phyloP scores from a whole-genome alignment of 257 asterid species.

The Plantago ovata region DNA sequence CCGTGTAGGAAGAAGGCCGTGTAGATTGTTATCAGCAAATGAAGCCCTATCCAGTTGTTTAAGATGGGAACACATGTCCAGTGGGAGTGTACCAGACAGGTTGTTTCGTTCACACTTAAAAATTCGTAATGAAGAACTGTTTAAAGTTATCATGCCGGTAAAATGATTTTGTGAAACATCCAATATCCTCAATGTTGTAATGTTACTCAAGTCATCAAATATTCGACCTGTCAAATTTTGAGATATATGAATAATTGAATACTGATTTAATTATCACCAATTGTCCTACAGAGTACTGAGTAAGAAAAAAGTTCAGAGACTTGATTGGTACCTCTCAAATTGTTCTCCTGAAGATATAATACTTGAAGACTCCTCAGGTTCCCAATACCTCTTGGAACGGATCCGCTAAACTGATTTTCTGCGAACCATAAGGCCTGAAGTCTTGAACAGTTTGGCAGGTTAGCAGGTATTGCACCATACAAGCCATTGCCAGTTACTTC shows the following conservation, averaged over 20 bases:
- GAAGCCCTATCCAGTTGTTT: constrained; percentile 21
- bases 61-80: constrained; percentile 11
- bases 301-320: not conserved
- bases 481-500: not conserved
- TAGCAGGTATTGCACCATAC: constrained; percentile 4
- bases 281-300: not conserved
- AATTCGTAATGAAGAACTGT: constrained; percentile 4
- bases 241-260: not conserved
- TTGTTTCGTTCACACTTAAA: constrained; percentile 4
- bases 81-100: constrained; percentile 26
- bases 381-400: constrained; percentile 14
- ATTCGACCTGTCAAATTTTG: constrained; percentile 9
- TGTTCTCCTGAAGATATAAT: constrained; percentile 2
- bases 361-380: not conserved
- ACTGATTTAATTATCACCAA: not conserved
- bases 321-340: constrained; percentile 3
- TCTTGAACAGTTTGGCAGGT: constrained; percentile 7
- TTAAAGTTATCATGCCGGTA: constrained; percentile 13
- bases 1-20: constrained; percentile 8
- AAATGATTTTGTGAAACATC: not conserved
- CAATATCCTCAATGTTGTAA: not conserved
- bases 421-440: constrained; percentile 9
- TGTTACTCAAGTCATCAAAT: constrained; percentile 19
- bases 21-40: constrained; percentile 9
- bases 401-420: constrained; percentile 14